phyloP scores from a whole-genome alignment of 139 green algal genomes.

The Haematococcus sp. region DNA sequence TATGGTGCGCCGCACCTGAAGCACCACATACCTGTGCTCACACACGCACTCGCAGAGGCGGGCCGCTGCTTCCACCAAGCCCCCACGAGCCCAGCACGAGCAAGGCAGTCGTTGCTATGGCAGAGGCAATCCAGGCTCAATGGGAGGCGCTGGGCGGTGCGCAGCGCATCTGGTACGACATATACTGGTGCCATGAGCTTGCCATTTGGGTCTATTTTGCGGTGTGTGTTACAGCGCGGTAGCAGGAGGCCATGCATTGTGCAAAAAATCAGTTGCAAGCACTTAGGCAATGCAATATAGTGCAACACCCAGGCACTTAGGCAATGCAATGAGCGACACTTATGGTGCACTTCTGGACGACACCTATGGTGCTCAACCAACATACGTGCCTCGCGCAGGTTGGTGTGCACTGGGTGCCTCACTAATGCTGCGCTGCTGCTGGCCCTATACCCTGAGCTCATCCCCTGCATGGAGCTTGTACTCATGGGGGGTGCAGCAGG shows the following conservation, averaged over 20 bases:
- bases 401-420: constrained; percentile 86
- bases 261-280: too few relatives aligned
- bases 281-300: too few relatives aligned
- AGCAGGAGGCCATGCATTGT: too few relatives aligned
- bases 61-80: constrained; percentile 42
- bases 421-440: constrained; percentile 93
- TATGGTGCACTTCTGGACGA: background rate
- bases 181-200: background rate
- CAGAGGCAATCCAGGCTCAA: constrained; percentile 46
- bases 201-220: too few relatives aligned
- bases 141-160: constrained; percentile 13
- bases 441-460: constrained; percentile 78
- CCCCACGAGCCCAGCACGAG: constrained; percentile 20
- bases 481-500: constrained; percentile 82
- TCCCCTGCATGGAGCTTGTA: constrained; percentile 66
- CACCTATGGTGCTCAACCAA: background rate
- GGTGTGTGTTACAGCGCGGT: too few relatives aligned
- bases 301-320: too few relatives aligned
- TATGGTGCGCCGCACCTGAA: too few relatives aligned
- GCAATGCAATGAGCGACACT: background rate
- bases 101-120: constrained; percentile 74
- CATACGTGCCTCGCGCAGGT: constrained; percentile 11
- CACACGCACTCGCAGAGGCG: constrained; percentile 17
- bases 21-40: too few relatives aligned
- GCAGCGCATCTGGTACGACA: background rate